A percentile compares a stretch with the other conserved stretches of the same genome.
phyloP scores from a whole-genome alignment of 2,329 filamentous ascomycete genomes.

The Neocatenulostroma microsporum region DNA sequence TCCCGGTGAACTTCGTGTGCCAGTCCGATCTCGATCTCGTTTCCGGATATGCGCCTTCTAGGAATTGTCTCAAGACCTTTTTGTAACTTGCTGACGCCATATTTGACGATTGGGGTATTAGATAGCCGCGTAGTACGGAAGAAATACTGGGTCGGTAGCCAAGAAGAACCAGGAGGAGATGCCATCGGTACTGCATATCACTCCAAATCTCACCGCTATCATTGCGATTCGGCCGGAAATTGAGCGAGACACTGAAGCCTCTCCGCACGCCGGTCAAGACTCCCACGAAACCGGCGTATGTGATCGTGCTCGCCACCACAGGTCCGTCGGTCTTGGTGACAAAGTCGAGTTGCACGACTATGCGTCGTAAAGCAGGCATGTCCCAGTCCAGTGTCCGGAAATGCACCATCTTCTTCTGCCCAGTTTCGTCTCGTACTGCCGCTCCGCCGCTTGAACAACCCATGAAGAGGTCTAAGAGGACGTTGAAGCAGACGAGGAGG shows the following conservation, averaged over 20 bases:
- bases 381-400: constrained; percentile 48
- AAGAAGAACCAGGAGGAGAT: constrained; percentile 48
- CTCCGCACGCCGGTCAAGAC: constrained; percentile 44
- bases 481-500: constrained; percentile 55
- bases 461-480: constrained; percentile 55
- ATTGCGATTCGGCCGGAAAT: constrained; percentile 46
- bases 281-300: constrained; percentile 42
- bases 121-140: constrained; percentile 45
- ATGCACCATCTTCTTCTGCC: constrained; percentile 41
- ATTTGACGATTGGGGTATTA: too few species aligned
- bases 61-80: constrained; percentile 15
- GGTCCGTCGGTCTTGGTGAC: constrained; percentile 25
- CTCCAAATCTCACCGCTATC: constrained; percentile 25
- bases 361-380: constrained; percentile 36
- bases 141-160: constrained; percentile 48
- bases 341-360: constrained; percentile 37
- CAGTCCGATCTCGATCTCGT: too few species aligned
- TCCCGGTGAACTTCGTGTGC: too few species aligned
- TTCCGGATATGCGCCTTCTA: not conserved
- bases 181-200: constrained; percentile 38
- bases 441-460: constrained; percentile 56
- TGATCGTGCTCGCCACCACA: constrained; percentile 42
- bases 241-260: constrained; percentile 42
- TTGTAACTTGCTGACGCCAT: too few species aligned
- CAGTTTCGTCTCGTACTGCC: constrained; percentile 20